phyloP scores from a whole-genome alignment of 441 rosid species.

The Cnidoscolus chayamansa region DNA sequence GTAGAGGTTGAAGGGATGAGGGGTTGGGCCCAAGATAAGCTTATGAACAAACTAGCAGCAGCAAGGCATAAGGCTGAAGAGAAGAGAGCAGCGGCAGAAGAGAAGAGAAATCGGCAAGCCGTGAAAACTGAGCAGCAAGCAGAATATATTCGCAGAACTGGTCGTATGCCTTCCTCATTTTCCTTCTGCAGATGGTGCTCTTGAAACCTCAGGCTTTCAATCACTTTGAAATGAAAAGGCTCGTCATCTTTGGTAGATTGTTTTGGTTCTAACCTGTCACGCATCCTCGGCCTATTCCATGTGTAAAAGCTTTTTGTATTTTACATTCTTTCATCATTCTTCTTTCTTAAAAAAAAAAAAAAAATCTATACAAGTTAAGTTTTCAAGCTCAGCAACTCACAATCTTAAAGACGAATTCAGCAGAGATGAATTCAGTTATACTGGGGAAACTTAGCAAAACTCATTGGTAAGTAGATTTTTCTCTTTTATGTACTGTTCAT shows the following conservation, averaged over 20 bases:
- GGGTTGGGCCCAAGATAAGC: conserved; percentile 73
- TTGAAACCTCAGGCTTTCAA: conserved; percentile 13
- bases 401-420: too few species aligned
- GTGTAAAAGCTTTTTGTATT: too few species aligned
- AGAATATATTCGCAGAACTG: conserved; percentile 63
- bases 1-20: conserved; percentile 76
- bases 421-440: too few species aligned
- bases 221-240: background rate
- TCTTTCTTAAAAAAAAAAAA: too few species aligned
- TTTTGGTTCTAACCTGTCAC: too few species aligned
- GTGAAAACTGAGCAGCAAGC: conserved; percentile 61
- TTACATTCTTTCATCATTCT: too few species aligned
- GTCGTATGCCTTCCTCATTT: conserved; percentile 47
- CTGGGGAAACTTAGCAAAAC: too few species aligned
- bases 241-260: background rate
- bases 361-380: too few species aligned
- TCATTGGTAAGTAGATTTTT: too few species aligned
- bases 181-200: conserved; percentile 66
- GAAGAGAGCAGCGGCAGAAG: conserved; percentile 64
- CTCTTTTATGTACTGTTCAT: too few species aligned
- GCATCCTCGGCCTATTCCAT: too few species aligned
- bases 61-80: conserved; percentile 75
- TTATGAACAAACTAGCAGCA: conserved; percentile 68
- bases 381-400: too few species aligned
- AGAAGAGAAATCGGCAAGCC: conserved; percentile 50